Base-by-base conservation (phyloP, 2,329 filamentous ascomycete species). In the Biscogniauxia sp. region DNA sequence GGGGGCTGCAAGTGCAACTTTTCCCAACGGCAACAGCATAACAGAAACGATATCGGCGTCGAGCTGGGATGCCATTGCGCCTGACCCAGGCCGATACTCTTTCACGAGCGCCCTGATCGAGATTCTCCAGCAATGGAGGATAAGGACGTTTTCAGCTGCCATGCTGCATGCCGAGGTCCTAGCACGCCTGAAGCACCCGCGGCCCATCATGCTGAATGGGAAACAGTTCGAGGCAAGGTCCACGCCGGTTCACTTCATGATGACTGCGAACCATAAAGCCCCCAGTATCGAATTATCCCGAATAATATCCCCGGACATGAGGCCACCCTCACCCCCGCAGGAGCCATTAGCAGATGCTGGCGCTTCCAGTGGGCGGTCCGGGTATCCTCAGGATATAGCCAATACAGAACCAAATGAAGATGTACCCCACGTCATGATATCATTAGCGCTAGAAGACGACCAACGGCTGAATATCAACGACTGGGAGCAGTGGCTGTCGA, bases 21-120 rank as follows among this genome's bases (percentile, higher is more conserved):
- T 85, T 56, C 81, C 83, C 5, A 84, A 78, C 19, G 83, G 84
- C 19, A 80, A 79, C 64, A 85, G 83, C 69, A 84, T 85, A 65
- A 87, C 84, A 2, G 84, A 86, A 72, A 85, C 83, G 8, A 86
- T 87, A 64, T 86, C 84, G 5, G 84, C 84, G 3, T 86, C 83
- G 1, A 85, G 83, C 56, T 87, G 83, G 83, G 84, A 87, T 61
- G 83, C 84, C 51, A 85, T 85, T 56, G 84, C 84, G 11, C 84
- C 84, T 0, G 81, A 85, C 60, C 84, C 84, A 13, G 84, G 84
- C 7, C 78, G 82, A 4, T 86, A 84, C 67, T 86, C 84, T 0
- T 87, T 87, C 66, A 86, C 83, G 2, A 84, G 82, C 57, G 81
- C 82, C 20, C 74, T 87, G 15, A 85, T 86, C 51, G 84, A 86